phyloP scores from a whole-genome alignment of 2,329 filamentous ascomycete genomes.

The Cryphonectria parasitica region DNA sequence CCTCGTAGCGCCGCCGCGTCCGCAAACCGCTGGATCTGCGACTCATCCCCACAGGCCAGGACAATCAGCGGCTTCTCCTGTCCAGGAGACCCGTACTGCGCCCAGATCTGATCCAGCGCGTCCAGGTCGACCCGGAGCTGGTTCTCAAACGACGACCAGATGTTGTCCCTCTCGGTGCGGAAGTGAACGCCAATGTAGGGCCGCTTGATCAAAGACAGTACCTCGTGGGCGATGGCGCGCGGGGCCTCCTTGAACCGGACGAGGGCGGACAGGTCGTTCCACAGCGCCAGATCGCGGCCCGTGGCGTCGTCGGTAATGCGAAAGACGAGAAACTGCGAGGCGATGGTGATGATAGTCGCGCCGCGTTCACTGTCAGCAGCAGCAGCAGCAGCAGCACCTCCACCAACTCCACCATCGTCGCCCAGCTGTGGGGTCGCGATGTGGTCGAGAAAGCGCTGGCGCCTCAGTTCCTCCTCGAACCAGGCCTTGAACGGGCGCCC shows the following conservation, averaged over 20 bases:
- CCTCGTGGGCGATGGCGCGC: slow-evolving; percentile 33
- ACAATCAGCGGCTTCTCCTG: slow-evolving; percentile 38
- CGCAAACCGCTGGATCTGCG: slow-evolving; percentile 38
- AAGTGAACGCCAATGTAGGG: slow-evolving; percentile 43
- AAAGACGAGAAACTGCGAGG: slow-evolving; percentile 40
- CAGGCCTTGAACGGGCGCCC: slow-evolving; percentile 24
- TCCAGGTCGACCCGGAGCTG: slow-evolving; percentile 41
- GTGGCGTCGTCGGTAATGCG: slow-evolving; percentile 43
- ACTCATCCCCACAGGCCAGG: slow-evolving; percentile 41
- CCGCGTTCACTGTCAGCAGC: slow-evolving; percentile 30
- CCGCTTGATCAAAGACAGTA: slow-evolving; percentile 34
- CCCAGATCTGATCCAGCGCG: slow-evolving; percentile 40
- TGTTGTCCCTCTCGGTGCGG: slow-evolving; percentile 42
- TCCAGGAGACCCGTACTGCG: slow-evolving; percentile 31
- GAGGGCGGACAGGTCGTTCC: slow-evolving; percentile 40
- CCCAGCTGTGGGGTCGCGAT: slow-evolving; percentile 15
- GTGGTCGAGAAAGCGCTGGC: slow-evolving; percentile 15
- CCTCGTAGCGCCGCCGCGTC: slow-evolving; percentile 37
- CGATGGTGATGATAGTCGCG: slow-evolving; percentile 38
- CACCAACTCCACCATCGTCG: too few relatives aligned
- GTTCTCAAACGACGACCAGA: slow-evolving; percentile 41
- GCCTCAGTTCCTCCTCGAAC: slow-evolving; percentile 21
- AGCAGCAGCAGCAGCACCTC: too few relatives aligned
- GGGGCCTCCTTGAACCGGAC: slow-evolving; percentile 38
- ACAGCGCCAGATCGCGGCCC: slow-evolving; percentile 38